Percentiles rank a stretch among this genome's conserved stretches.
Conservation (phyloP, 1,284 basidiomycete species). For the Dichomitus squalens region DNA sequence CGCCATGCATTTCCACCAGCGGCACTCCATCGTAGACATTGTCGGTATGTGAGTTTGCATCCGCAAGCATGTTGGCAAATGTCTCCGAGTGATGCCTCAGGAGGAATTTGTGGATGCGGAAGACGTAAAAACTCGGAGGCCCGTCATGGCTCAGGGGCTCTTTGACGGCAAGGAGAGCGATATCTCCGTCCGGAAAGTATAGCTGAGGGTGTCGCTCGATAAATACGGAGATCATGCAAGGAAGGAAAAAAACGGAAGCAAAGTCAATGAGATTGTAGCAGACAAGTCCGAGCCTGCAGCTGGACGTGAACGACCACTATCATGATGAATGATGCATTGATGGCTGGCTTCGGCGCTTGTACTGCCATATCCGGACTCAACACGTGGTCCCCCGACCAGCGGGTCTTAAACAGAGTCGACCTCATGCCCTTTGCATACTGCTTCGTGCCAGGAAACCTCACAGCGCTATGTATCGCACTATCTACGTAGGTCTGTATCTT, state of each 20-base stretch:
- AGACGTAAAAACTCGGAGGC: constrained; percentile 35
- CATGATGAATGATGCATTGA: too few relatives aligned
- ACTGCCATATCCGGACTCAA: background rate
- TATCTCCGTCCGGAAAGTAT: constrained; percentile 71
- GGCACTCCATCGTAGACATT: constrained; percentile 22
- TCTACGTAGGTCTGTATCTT: too few relatives aligned
- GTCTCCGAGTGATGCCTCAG: constrained; percentile 63
- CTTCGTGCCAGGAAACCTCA: too few relatives aligned
- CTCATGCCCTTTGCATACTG: too few relatives aligned
- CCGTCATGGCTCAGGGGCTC: constrained; percentile 29
- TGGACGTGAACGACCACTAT: too few relatives aligned
- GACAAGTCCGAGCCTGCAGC: too few relatives aligned
- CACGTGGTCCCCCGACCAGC: too few relatives aligned
- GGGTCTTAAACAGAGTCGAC: too few relatives aligned
- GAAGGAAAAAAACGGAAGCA: background rate
- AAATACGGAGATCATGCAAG: background rate
- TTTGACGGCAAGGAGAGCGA: constrained; percentile 53
- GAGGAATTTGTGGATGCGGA: constrained; percentile 69
- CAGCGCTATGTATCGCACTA: too few relatives aligned
- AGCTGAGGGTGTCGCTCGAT: constrained; percentile 51
- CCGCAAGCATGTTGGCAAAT: constrained; percentile 66
- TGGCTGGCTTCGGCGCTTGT: background rate
- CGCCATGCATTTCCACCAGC: constrained; percentile 14
- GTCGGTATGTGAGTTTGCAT: constrained; percentile 36
- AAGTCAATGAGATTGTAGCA: too few relatives aligned